Conservation (phyloP, 352 stramenopile species). For the Pilasporangium apinafurcum region DNA sequence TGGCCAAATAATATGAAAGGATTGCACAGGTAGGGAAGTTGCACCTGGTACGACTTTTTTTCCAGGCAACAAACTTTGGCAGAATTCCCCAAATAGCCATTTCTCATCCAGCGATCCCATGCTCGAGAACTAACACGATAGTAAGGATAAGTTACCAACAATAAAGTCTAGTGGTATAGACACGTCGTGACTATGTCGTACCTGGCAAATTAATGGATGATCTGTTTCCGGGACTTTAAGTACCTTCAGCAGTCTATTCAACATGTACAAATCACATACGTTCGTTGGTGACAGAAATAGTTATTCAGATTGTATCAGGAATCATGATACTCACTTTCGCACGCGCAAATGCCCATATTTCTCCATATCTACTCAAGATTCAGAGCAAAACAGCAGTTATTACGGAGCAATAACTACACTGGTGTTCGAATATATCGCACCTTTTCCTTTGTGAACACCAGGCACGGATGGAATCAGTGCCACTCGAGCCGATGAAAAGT, state of each 20-base stretch:
- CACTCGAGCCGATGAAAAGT: constrained; percentile 54
- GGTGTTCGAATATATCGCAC: constrained; percentile 17
- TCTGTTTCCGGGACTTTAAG: constrained; percentile 38
- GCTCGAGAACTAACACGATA: constrained; percentile 57
- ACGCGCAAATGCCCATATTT: constrained; percentile 78
- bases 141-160: neutral
- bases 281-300: neutral
- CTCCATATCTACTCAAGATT: constrained; percentile 48
- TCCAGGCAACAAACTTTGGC: constrained; percentile 45
- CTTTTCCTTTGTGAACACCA: constrained; percentile 60
- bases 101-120: constrained; percentile 76
- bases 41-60: constrained; percentile 24
- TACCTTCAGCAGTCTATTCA: constrained; percentile 45
- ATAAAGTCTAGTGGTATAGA: neutral
- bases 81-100: constrained; percentile 78
- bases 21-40: constrained; percentile 28
- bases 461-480: constrained; percentile 63
- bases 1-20: constrained; percentile 77
- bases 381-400: neutral
- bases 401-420: neutral
- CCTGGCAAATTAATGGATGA: constrained; percentile 68
- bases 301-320: neutral
- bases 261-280: neutral
- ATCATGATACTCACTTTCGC: constrained; percentile 10
- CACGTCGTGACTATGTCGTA: constrained; percentile 1